phyloP scores from a whole-genome alignment of 2,329 filamentous ascomycete genomes.

The Hymenotorrendiella dingleyae region DNA sequence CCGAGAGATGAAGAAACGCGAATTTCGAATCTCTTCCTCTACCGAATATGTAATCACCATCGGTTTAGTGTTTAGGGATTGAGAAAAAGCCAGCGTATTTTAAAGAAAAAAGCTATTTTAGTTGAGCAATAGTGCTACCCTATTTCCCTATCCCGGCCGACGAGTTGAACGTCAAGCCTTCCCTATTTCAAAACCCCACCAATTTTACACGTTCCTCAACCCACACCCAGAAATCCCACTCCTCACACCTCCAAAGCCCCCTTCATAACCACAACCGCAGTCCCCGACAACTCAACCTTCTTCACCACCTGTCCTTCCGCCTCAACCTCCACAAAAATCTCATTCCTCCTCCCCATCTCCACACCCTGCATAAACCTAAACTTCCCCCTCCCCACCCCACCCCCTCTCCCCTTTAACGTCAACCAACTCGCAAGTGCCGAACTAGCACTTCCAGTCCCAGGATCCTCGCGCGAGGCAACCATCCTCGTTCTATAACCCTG shows the following conservation, averaged over 20 bases:
- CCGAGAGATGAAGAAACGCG: too few species aligned
- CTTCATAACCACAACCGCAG: constrained; percentile 22
- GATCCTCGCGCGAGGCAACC: constrained; percentile 47
- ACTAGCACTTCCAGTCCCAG: constrained; percentile 58
- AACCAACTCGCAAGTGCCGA: constrained; percentile 51
- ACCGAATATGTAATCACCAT: too few species aligned
- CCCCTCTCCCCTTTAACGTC: constrained; percentile 36
- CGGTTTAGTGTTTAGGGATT: too few species aligned
- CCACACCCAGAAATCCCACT: background rate
- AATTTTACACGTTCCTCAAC: too few species aligned
- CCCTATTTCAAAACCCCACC: too few species aligned
- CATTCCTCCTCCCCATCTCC: constrained; percentile 49
- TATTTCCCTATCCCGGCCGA: too few species aligned
- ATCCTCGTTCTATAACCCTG: constrained; percentile 51
- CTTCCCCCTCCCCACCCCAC: constrained; percentile 26
- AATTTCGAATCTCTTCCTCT: too few species aligned
- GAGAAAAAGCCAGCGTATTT: too few species aligned
- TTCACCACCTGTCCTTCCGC: constrained; percentile 12
- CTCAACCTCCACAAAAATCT: constrained; percentile 23
- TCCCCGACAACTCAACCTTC: constrained; percentile 19
- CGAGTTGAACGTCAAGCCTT: too few species aligned
- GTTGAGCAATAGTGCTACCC: too few species aligned
- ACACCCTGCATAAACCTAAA: constrained; percentile 56
- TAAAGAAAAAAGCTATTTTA: too few species aligned
- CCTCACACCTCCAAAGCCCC: constrained; percentile 16